Percentiles rank a stretch among this genome's conserved stretches.
phyloP scores from a whole-genome alignment of 768 basidiomycete genomes.

The Auriculariales sp. region DNA sequence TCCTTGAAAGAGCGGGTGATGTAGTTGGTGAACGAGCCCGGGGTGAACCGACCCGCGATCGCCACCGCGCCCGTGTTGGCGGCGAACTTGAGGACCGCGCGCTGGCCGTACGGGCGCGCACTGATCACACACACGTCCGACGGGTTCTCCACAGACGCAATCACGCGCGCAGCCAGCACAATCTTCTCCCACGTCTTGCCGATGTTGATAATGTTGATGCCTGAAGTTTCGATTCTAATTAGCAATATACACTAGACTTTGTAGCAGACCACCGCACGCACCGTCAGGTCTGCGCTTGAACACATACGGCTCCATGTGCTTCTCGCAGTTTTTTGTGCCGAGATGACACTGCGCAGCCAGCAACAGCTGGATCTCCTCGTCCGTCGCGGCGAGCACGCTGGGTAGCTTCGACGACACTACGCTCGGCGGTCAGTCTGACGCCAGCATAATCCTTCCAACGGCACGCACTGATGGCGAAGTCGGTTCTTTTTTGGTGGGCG shows the following conservation, averaged over 20 bases:
- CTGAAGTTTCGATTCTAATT: conserved; percentile 25
- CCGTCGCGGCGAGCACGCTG: conserved; percentile 81
- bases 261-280: conserved; percentile 25
- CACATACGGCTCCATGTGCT: conserved; percentile 97
- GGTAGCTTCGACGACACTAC: conserved; percentile 77
- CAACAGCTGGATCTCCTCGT: conserved; percentile 94
- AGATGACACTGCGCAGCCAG: conserved; percentile 93
- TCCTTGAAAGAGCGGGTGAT: conserved; percentile 99
- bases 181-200: conserved; percentile 99
- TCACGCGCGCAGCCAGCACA: conserved; percentile 92
- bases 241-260: not conserved
- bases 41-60: conserved; percentile 98
- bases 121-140: conserved; percentile 97
- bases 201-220: conserved; percentile 93
- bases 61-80: conserved; percentile 97
- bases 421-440: too few relatives aligned
- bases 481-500: too few relatives aligned
- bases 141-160: conserved; percentile 96
- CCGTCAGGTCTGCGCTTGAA: conserved; percentile 95
- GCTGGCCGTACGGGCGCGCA: conserved; percentile 96
- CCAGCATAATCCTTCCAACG: too few relatives aligned
- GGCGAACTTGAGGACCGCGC: conserved; percentile 97
- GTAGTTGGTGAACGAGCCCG: conserved; percentile 98
- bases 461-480: too few relatives aligned
- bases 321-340: conserved; percentile 98